Evolutionary conservation across 805 yeast genomes (phyloP).

Genomic region (Saturnispora dispora): DNA sequence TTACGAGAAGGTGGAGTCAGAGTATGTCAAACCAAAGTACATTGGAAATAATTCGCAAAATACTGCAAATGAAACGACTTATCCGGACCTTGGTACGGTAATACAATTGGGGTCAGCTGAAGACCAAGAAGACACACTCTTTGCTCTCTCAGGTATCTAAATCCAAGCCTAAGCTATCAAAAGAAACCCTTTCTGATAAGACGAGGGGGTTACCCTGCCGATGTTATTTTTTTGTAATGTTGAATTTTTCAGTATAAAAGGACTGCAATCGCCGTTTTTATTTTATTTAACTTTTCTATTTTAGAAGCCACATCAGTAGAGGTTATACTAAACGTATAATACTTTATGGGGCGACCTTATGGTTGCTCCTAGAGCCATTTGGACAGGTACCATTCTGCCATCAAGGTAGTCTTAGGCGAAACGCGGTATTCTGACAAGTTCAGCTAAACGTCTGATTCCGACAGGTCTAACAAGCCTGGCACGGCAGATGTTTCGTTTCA

Average conservation of each 20-base stretch:
- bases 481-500: slow-evolving; percentile 68
- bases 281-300: slow-evolving; percentile 15
- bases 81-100: slow-evolving; percentile 14
- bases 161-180: not conserved
- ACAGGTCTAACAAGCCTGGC: slow-evolving; percentile 66
- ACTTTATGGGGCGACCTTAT: slow-evolving; percentile 12
- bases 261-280: not conserved
- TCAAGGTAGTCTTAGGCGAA: slow-evolving; percentile 26
- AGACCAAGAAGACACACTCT: slow-evolving; percentile 24
- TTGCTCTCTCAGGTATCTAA: slow-evolving; percentile 23
- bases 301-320: slow-evolving; percentile 56
- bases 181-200: not conserved
- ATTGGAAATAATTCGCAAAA: slow-evolving; percentile 9
- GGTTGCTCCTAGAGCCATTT: slow-evolving; percentile 36
- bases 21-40: slow-evolving; percentile 41
- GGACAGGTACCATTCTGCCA: slow-evolving; percentile 34
- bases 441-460: slow-evolving; percentile 60
- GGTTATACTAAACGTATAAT: slow-evolving; percentile 68
- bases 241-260: slow-evolving; percentile 9
- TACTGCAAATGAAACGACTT: not conserved
- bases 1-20: slow-evolving; percentile 40
- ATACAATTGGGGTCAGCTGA: slow-evolving; percentile 27
- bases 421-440: slow-evolving; percentile 23
- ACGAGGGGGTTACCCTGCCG: slow-evolving; percentile 5
- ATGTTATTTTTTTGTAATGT: not conserved